Evolutionary conservation across 441 rosid species (phyloP), one percentile per base, ranked within the genome.

Genomic region (Monsonia emarginata): DNA sequence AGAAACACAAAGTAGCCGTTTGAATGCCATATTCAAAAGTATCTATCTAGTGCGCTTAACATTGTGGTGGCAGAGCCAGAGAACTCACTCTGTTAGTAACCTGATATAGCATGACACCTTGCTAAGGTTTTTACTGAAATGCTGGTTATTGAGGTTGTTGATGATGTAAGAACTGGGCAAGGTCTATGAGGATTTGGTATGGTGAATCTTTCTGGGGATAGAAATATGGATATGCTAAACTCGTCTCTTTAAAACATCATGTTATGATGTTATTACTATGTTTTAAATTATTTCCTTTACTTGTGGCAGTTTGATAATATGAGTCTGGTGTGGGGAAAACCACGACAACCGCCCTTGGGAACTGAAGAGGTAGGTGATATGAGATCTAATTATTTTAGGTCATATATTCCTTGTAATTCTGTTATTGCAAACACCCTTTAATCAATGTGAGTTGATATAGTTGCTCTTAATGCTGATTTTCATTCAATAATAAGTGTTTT

Each of bases 241-340:
- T 40, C 14, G 1, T 40, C 3, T 40, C n/a, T 40, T 40, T 36
- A 14, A 14, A 10, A 36, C 11, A 10, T 36, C 27, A 22, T 52
- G 27, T 22, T 52, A 24, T 21, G 2, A 3, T 54, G 16, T 26
- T 1, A 61, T 65, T 11, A 67, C 64, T 66, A 30, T 42, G 50
- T 4, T 42, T 52, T 44, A 14, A 31, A 11, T 22, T 9, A 71
- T 4, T 52, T 68, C 66, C 52, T 16, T 59, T 50, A 24, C 21
- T 40, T 62, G 74, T 79, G 76, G 82, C 93, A 95, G 99, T 75
- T 88, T 63, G 88, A 88, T 75, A 86, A 91, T 68, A 58, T 81
- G 32, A 70, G 93, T 31, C 83, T 95, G 71, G 87, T 86, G 42
- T 95, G 97, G 98, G 98, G 99, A 63, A 85, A 91, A 69, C 95